These are phyloP conservation scores for Diddensiella caesifluorescens DNA, from an alignment of 805 yeast genomes.

Conservation along the genomic window DNA sequence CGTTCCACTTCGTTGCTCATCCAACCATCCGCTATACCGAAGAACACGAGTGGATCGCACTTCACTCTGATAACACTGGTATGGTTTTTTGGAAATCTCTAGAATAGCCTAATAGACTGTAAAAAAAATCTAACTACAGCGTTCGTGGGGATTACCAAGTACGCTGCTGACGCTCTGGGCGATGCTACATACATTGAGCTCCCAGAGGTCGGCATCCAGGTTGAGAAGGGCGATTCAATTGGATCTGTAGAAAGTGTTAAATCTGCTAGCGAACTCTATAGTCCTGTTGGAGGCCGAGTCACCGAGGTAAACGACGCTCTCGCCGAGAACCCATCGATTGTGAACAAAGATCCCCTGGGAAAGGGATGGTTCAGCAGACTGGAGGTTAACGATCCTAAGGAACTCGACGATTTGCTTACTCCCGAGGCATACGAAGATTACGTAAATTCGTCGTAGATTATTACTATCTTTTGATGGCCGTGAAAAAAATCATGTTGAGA, in stretches of 20 bases:
- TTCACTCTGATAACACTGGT: constrained; percentile 69
- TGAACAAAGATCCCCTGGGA: constrained; percentile 89
- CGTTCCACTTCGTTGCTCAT: too few species aligned
- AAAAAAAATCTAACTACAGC: constrained; percentile 28
- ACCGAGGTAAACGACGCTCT: constrained; percentile 64
- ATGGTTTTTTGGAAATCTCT: constrained; percentile 3
- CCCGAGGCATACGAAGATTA: constrained; percentile 32
- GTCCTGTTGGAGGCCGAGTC: constrained; percentile 78
- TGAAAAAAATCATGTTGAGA: background rate
- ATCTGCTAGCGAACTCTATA: constrained; percentile 86
- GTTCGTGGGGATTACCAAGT: constrained; percentile 84
- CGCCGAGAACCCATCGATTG: constrained; percentile 65
- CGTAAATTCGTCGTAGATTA: too few species aligned
- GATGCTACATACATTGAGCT: constrained; percentile 93
- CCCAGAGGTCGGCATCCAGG: constrained; percentile 62
- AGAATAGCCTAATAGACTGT: background rate
- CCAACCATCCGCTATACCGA: constrained; percentile 62
- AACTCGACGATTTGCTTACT: constrained; percentile 29
- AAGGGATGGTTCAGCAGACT: constrained; percentile 89
- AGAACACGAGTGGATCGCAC: constrained; percentile 95
- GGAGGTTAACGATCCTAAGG: constrained; percentile 43
- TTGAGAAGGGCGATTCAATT: constrained; percentile 71
- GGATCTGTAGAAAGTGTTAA: constrained; percentile 95
- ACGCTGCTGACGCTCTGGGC: constrained; percentile 95
- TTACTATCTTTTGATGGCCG: constrained; percentile 8